These are phyloP conservation scores for Mrakia blollopis DNA, from an alignment of 768 basidiomycete genomes.

Conservation along the genomic window DNA sequence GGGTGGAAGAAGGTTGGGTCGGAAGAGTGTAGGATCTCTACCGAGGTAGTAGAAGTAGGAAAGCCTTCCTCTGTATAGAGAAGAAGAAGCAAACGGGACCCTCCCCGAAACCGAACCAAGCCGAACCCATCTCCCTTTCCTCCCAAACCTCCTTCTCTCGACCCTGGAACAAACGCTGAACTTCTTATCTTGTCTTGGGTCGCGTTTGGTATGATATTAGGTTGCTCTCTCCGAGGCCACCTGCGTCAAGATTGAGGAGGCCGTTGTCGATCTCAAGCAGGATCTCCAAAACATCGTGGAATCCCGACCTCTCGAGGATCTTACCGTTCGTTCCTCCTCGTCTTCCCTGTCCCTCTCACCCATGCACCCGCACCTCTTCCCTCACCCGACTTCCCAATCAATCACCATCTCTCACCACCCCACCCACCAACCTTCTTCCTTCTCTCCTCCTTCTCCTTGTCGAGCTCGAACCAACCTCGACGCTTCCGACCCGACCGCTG, in stretches of 20 bases:
- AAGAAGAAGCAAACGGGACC: background rate
- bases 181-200: background rate
- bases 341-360: background rate
- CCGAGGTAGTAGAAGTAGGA: background rate
- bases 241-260: conserved; percentile 78
- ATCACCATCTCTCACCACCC: background rate
- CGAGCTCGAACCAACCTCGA: no score
- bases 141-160: background rate
- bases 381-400: no score
- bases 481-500: no score
- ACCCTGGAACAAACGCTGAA: background rate
- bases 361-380: background rate
- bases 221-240: conserved; percentile 85
- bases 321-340: conserved; percentile 68
- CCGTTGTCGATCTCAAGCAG: conserved; percentile 82
- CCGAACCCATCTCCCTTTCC: background rate
- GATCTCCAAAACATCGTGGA: conserved; percentile 96
- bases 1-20: background rate
- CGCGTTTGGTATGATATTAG: conserved; percentile 50
- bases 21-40: background rate
- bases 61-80: background rate
- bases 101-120: background rate
- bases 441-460: no score
- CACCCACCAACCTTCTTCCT: background rate
- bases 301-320: conserved; percentile 92